Evolutionary conservation across 495 filamentous ascomycete species (phyloP).

Genomic region (Margaritispora aquatica): DNA sequence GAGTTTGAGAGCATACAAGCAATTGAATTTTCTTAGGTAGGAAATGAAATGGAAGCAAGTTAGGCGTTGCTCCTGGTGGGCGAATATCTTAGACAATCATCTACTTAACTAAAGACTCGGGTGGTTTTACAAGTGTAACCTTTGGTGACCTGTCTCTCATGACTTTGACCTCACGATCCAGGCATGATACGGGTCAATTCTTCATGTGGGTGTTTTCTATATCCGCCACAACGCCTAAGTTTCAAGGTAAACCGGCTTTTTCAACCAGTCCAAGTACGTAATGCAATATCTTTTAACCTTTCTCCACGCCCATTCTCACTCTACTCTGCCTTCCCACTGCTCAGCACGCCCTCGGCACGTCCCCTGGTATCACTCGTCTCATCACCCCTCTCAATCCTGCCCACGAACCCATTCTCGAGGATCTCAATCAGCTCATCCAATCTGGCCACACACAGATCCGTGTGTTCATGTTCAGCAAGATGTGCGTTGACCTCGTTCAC

Average conservation of each 20-base stretch:
- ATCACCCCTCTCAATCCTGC: constrained; percentile 21
- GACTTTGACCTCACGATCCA: too few relatives aligned
- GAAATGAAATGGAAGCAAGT: constrained; percentile 1
- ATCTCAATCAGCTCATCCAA: constrained; percentile 68
- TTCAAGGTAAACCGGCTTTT: too few relatives aligned
- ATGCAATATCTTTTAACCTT: neutral
- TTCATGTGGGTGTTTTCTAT: too few relatives aligned
- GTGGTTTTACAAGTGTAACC: too few relatives aligned
- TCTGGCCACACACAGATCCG: constrained; percentile 59
- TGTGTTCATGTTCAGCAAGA: constrained; percentile 69
- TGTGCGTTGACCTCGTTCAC: constrained; percentile 73
- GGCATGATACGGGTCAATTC: too few relatives aligned
- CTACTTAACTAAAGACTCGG: neutral
- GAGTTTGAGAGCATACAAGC: neutral
- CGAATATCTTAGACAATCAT: neutral
- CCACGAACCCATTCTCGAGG: constrained; percentile 61
- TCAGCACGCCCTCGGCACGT: constrained; percentile 15
- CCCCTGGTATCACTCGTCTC: constrained; percentile 18
- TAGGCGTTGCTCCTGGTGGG: neutral
- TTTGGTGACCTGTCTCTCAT: too few relatives aligned
- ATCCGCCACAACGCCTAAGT: too few relatives aligned
- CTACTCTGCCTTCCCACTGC: constrained; percentile 7
- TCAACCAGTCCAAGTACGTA: neutral
- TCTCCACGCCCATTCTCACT: neutral
- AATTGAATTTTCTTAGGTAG: neutral